These are phyloP conservation scores for Hamamelis virginiana DNA, from an alignment of 164 flowering plant genomes.

Conservation along the genomic window DNA sequence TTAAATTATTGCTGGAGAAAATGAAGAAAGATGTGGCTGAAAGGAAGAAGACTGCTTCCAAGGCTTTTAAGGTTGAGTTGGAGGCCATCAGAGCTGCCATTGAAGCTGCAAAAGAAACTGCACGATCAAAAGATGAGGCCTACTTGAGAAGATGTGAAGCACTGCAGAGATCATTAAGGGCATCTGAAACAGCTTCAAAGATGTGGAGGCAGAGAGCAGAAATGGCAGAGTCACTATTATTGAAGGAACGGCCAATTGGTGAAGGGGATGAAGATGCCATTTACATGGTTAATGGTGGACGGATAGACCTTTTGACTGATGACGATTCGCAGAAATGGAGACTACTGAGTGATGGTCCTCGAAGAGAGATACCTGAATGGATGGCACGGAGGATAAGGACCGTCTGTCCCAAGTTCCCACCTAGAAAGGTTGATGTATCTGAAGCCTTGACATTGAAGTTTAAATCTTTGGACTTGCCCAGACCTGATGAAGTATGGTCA, in stretches of 20 bases:
- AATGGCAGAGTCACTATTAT: constrained; percentile 47
- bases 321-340: constrained; percentile 58
- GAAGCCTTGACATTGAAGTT: constrained; percentile 33
- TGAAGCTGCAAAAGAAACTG: constrained; percentile 52
- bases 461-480: constrained; percentile 45
- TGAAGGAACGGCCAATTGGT: constrained; percentile 21
- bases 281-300: constrained; percentile 52
- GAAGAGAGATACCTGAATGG: constrained; percentile 60
- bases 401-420: constrained; percentile 58
- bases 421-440: constrained; percentile 41
- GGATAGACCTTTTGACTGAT: constrained; percentile 54
- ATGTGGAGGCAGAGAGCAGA: constrained; percentile 59
- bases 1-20: constrained; percentile 45
- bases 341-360: constrained; percentile 60
- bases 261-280: constrained; percentile 36
- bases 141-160: constrained; percentile 52
- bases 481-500: constrained; percentile 59
- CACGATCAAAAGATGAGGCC: constrained; percentile 47
- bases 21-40: constrained; percentile 51
- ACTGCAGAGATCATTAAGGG: constrained; percentile 47
- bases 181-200: constrained; percentile 47
- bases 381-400: constrained; percentile 50
- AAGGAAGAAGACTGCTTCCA: constrained; percentile 32
- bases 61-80: constrained; percentile 51
- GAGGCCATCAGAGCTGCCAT: constrained; percentile 43